phyloP scores from a whole-genome alignment of 169 alveolate genomes.

The Babesia caballi region DNA sequence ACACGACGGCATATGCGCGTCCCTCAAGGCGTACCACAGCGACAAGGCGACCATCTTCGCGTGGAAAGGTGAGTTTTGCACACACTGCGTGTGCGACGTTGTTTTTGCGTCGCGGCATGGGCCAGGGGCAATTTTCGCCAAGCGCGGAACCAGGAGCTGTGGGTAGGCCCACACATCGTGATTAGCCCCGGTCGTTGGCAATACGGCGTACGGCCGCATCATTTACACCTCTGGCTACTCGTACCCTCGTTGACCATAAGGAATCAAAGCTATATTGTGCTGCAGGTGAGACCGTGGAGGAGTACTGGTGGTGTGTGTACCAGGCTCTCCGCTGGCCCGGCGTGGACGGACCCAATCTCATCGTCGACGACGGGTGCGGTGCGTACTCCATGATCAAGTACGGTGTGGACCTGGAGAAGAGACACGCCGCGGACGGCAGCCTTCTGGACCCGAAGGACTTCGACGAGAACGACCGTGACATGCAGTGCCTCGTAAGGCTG shows the following conservation, averaged over 20 bases:
- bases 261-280: too few species aligned
- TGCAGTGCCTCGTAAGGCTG: slow-evolving; percentile 72
- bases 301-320: slow-evolving; percentile 97
- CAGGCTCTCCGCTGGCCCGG: slow-evolving; percentile 93
- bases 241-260: too few species aligned
- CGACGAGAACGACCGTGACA: slow-evolving; percentile 68
- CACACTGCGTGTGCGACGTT: neutral
- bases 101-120: neutral
- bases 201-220: too few species aligned
- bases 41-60: slow-evolving; percentile 93
- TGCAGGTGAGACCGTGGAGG: slow-evolving; percentile 86
- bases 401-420: slow-evolving; percentile 85
- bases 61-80: slow-evolving; percentile 86
- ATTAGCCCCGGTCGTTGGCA: too few species aligned
- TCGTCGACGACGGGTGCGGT: slow-evolving; percentile 98
- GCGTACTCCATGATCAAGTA: slow-evolving; percentile 91
- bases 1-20: slow-evolving; percentile 98
- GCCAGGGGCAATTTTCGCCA: neutral
- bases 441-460: slow-evolving; percentile 64
- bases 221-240: too few species aligned
- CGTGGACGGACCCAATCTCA: slow-evolving; percentile 92
- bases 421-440: slow-evolving; percentile 61
- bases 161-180: too few species aligned
- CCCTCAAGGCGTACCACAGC: slow-evolving; percentile 84
- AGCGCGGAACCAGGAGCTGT: too few species aligned